Base-by-base conservation (phyloP, 345 rosid species). In the Cardiospermum halicacabum region DNA sequence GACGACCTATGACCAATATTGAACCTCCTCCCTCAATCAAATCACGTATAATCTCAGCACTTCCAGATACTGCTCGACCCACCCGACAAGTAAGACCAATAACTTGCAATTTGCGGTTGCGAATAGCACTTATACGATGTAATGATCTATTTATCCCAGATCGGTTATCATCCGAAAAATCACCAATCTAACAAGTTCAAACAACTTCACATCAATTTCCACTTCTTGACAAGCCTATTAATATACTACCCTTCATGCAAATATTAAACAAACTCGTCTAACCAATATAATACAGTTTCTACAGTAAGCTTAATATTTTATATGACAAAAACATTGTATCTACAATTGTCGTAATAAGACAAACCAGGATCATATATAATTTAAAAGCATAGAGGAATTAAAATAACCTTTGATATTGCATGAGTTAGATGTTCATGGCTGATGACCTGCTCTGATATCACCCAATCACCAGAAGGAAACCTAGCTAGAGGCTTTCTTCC, bases 41-140 rank as follows among this genome's bases (percentile, higher is more conserved):
- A 72, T 93, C 98, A 57, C 84, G 77, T 27, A 90, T 77, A 34
- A 85, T 81, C 71, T 85, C 89, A 53, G 97, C 98, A 77, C 97
- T 93, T 75, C 98, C 97, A 55, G 92, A 77, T 50, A 88, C 77
- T 34, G 82, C 94, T 76, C 98, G 83, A 65, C 98, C 98, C 27
- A 93, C 96, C 64, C 97, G 89, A 79, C 98, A 93, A 58, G 96
- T 93, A 58, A 93, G 82, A 73, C 97, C 98, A 71, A 86, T 88
- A 39, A 90, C 69, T 85, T 90, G 94, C 82, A 78, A 50, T 71
- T 90, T 88, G 18, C 97, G 92, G 74, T 90, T 93, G 63, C 96
- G 85, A 49, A 93, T 88, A 28, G 98, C 98, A 74, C 98, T 93
- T 66, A 93, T 90, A 24, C 97, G 97, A 73, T 88, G 98, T 71